phyloP scores from a whole-genome alignment of 257 asterid species.

The Solanum sejunctum region DNA sequence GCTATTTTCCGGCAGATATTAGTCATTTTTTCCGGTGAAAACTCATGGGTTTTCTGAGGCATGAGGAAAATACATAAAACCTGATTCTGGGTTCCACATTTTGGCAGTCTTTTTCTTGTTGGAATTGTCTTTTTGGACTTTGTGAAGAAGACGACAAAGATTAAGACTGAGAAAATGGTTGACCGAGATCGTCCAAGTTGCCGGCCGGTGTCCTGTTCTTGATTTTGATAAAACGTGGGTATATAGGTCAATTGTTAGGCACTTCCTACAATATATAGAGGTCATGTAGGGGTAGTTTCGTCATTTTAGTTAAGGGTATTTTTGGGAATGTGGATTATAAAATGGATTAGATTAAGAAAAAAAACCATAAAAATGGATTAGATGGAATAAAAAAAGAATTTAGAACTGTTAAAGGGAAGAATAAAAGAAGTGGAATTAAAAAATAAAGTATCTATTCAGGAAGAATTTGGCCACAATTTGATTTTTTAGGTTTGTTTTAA shows the following conservation, averaged over 20 bases:
- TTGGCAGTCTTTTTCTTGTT: background rate
- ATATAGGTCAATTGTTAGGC: constrained; percentile 2
- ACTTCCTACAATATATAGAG: background rate
- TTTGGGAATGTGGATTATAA: background rate
- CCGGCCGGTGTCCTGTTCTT: constrained; percentile 28
- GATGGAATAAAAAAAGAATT: background rate
- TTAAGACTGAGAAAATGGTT: background rate
- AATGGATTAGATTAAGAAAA: no score
- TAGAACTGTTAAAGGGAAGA: no score
- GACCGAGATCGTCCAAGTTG: constrained; percentile 29
- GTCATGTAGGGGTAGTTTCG: background rate
- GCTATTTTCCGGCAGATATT: constrained; percentile 48
- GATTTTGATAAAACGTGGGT: background rate
- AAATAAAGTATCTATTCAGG: background rate
- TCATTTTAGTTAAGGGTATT: background rate
- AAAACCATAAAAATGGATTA: background rate
- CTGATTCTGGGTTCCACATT: constrained; percentile 3
- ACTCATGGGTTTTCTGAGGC: constrained; percentile 26
- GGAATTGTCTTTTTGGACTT: background rate
- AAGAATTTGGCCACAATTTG: background rate
- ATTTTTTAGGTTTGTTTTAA: background rate
- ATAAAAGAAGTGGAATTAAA: background rate
- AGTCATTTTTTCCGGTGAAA: constrained; percentile 41
- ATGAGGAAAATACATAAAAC: background rate
- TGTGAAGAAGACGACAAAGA: background rate